Evolutionary conservation across 495 filamentous ascomycete species (phyloP).

Genomic region (Letharia lupina): DNA sequence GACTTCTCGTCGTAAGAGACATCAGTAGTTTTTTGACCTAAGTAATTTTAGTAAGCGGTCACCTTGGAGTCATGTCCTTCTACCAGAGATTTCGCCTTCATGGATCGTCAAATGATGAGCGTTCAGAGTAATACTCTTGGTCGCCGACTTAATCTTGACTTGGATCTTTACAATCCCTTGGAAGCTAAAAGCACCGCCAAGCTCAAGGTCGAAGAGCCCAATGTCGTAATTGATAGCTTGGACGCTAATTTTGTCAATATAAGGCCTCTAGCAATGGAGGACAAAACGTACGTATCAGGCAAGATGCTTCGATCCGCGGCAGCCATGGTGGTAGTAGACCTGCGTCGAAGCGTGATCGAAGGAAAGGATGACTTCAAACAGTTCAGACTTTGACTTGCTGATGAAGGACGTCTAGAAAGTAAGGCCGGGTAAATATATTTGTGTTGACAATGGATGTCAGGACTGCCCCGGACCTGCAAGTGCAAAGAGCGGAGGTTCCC

Average conservation of each 20-base stretch:
- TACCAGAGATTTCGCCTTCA: slow-evolving; percentile 36
- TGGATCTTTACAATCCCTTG: slow-evolving; percentile 66
- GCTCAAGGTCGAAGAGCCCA: slow-evolving; percentile 68
- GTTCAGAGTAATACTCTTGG: slow-evolving; percentile 70
- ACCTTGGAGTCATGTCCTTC: not conserved
- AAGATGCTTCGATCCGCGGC: slow-evolving; percentile 21
- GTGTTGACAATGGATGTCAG: not conserved
- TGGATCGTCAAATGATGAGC: slow-evolving; percentile 54
- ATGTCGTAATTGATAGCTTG: slow-evolving; percentile 83
- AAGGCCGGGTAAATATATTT: not conserved
- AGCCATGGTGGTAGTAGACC: slow-evolving; percentile 11
- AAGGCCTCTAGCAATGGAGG: not conserved
- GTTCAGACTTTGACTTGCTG: not conserved
- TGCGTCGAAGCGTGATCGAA: not conserved
- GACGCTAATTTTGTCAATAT: slow-evolving; percentile 39
- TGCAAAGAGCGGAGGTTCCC: slow-evolving; percentile 2
- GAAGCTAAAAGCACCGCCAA: slow-evolving; percentile 65
- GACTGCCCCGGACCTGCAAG: not conserved
- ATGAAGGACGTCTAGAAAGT: not conserved
- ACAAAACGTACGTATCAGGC: slow-evolving; percentile 17
- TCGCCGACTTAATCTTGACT: slow-evolving; percentile 50
- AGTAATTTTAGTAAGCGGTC: not conserved
- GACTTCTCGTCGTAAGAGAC: slow-evolving; percentile 71
- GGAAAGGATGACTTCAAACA: not conserved
- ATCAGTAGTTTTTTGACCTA: slow-evolving; percentile 46